Base-by-base conservation (phyloP, 2,329 filamentous ascomycete species). In the Penicillium sp. region DNA sequence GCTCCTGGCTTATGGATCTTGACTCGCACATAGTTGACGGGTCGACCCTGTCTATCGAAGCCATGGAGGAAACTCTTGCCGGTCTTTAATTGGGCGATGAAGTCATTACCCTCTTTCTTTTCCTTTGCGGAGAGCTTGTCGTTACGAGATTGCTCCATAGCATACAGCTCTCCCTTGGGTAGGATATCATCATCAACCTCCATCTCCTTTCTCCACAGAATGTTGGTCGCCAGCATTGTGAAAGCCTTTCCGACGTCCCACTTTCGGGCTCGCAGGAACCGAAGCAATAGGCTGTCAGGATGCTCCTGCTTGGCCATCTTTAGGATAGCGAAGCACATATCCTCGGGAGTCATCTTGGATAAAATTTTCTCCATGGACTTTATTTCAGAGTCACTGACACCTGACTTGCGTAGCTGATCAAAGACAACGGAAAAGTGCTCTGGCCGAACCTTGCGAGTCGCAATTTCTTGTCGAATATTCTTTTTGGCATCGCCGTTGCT, bases 181-280 rank as follows among this genome's bases (percentile, higher is more conserved):
- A 95, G 87, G 59, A 97, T 87, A 59, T 94, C 89, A 52, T 89
- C 87, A 68, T 97, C 93, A 19, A 97, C 90, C 63, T 89, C 85
- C 82, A 92, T 88, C 57, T 93, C 89, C 24, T 84, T 82, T 54
- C 93, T 85, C 93, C 93, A 97, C 70, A 90, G 87, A 83, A 97
- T 89, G 0, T 92, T 93, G 2, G 90, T 89, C 31, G 97, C 82
- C 71, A 96, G 78, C 91, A 97, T 97, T 55, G 94, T 83, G 23
- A 96, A 81, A 2, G 93, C 92, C 69, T 90, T 90, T 33, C 95
- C 88, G 5, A 96, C 86, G 67, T 97, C 90, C 92, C 93, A 97
- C 74, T 94, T 94, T 34, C 90, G 81, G 16, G 90, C 90, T 42
- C 91, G 81, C 47, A 95, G 77, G 70, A 93, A 95, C 31, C 91